Conservation (phyloP, 768 basidiomycete species). For the Amanita thiersii region DNA sequence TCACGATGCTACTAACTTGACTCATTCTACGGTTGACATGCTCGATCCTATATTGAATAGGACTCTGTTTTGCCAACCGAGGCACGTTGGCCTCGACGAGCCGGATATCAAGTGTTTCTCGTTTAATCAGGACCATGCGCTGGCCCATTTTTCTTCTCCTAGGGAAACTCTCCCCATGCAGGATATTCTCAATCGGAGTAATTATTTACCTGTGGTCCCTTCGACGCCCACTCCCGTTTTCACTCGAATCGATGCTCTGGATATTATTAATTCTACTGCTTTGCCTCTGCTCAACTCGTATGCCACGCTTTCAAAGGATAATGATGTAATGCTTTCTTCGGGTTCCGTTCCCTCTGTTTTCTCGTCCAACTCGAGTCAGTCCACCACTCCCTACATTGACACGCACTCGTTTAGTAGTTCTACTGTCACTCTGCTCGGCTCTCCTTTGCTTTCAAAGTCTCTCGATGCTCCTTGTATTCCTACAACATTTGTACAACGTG, state of each 20-base stretch:
- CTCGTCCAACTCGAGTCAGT: background rate
- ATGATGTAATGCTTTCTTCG: slow-evolving; percentile 4
- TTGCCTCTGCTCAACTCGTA: slow-evolving; percentile 4
- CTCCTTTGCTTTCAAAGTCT: slow-evolving; percentile 9
- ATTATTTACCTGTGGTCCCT: background rate
- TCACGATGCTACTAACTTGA: slow-evolving; percentile 3
- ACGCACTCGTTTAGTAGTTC: slow-evolving; percentile 5
- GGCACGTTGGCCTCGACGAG: background rate
- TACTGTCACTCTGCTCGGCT: slow-evolving; percentile 8
- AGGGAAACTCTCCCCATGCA: slow-evolving; percentile 3
- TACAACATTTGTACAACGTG: slow-evolving; percentile 7
- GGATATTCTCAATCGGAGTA: slow-evolving; percentile 2
- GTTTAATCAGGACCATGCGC: background rate
- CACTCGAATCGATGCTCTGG: slow-evolving; percentile 3
- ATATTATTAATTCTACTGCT: slow-evolving; percentile 4
- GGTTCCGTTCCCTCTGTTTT: background rate
- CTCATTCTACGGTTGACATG: background rate
- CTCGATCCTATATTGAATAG: background rate
- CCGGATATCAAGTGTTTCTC: background rate
- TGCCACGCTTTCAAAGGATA: slow-evolving; percentile 5
- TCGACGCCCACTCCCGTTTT: background rate
- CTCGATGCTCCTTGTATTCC: background rate
- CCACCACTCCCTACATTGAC: background rate
- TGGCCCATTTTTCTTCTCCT: background rate
- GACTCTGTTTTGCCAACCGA: background rate